Conservation (phyloP, 306 rosid species). For the Gastrolobium bilobum region DNA sequence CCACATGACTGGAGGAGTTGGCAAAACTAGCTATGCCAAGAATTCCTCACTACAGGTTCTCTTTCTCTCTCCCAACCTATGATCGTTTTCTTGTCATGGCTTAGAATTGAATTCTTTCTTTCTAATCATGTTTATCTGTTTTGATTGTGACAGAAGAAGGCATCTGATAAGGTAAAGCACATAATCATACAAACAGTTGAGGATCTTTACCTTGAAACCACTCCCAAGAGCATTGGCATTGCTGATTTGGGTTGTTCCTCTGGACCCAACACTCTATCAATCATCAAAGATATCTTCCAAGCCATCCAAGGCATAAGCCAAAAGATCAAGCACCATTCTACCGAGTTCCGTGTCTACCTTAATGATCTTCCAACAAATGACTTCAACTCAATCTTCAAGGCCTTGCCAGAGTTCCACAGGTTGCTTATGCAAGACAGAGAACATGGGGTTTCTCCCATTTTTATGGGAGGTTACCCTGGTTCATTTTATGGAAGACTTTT, state of each 20-base stretch:
- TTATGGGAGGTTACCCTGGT: slow-evolving; percentile 93
- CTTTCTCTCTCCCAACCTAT: slow-evolving; percentile 11
- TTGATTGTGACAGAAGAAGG: slow-evolving; percentile 69
- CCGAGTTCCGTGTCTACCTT: slow-evolving; percentile 77
- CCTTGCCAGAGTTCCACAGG: slow-evolving; percentile 80
- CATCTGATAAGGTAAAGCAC: slow-evolving; percentile 82
- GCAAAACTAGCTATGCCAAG: slow-evolving; percentile 87
- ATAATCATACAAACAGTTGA: slow-evolving; percentile 72
- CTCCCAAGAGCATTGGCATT: slow-evolving; percentile 81
- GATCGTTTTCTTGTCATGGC: not conserved
- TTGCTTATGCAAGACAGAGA: slow-evolving; percentile 56
- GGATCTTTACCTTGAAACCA: slow-evolving; percentile 63
- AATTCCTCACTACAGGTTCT: slow-evolving; percentile 87
- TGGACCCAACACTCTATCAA: slow-evolving; percentile 82
- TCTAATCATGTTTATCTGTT: not conserved
- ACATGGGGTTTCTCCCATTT: slow-evolving; percentile 64
- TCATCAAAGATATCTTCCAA: slow-evolving; percentile 78
- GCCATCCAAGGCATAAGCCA: slow-evolving; percentile 63
- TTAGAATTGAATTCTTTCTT: not conserved
- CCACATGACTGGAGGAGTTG: slow-evolving; percentile 91
- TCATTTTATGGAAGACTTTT: slow-evolving; percentile 89
- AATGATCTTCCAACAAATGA: slow-evolving; percentile 97
- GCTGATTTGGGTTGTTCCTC: slow-evolving; percentile 98
- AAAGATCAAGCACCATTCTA: slow-evolving; percentile 53
- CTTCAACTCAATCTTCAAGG: slow-evolving; percentile 92